Conservation (phyloP, 2,329 filamentous ascomycete species). For the Sphaerulina vaccinii region DNA sequence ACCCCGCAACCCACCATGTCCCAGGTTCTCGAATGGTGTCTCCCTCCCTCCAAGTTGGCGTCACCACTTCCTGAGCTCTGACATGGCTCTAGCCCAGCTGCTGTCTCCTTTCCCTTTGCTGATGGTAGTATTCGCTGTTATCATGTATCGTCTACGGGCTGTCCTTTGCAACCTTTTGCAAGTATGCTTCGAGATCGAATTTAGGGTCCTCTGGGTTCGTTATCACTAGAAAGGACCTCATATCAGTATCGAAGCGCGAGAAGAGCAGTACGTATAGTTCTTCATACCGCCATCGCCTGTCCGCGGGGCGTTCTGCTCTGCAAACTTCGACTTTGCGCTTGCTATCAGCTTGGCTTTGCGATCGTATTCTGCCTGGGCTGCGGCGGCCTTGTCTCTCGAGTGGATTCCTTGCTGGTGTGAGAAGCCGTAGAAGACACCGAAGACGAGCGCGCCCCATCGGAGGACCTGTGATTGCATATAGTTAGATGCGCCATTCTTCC, state of each 20-base stretch:
- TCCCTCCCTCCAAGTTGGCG: not conserved
- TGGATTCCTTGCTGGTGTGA: slow-evolving; percentile 84
- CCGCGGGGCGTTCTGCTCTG: slow-evolving; percentile 67
- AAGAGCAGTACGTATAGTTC: not conserved
- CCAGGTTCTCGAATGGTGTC: not conserved
- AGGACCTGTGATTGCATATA: slow-evolving; percentile 66
- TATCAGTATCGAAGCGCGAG: slow-evolving; percentile 12
- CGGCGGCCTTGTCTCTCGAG: slow-evolving; percentile 66
- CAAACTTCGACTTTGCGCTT: slow-evolving; percentile 87
- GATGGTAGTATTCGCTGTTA: not conserved
- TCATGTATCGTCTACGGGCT: slow-evolving; percentile 37
- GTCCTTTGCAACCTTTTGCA: slow-evolving; percentile 60
- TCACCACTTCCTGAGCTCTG: not conserved
- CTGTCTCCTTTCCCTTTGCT: not conserved
- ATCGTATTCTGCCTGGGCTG: slow-evolving; percentile 78
- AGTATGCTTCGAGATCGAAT: slow-evolving; percentile 87
- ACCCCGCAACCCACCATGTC: not conserved
- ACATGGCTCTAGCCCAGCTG: not conserved
- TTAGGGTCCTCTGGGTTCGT: slow-evolving; percentile 79
- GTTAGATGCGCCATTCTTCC: slow-evolving; percentile 1
- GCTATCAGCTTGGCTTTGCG: slow-evolving; percentile 89
- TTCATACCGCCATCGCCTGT: slow-evolving; percentile 36
- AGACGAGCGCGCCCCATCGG: slow-evolving; percentile 89
- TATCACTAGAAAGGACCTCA: slow-evolving; percentile 54
- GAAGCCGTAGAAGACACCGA: slow-evolving; percentile 93